Conservation (phyloP, 1,284 basidiomycete genomes). For the Melampsora americana region DNA sequence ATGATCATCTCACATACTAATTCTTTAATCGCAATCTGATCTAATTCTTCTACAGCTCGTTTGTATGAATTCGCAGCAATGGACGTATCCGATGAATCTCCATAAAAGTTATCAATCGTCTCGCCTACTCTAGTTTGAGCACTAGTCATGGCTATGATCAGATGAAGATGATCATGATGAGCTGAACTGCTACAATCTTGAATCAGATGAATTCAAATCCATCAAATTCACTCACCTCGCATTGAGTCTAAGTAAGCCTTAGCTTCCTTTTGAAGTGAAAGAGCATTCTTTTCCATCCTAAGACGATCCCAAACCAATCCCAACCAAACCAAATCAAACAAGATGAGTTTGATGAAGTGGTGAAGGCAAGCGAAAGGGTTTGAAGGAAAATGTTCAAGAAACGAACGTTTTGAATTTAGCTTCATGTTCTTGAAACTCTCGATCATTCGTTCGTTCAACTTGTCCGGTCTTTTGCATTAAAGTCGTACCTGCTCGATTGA, state of each 20-base stretch:
- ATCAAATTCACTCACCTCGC: slow-evolving; percentile 62
- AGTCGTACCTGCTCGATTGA: slow-evolving; percentile 87
- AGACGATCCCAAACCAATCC: too few species aligned
- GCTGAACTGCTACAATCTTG: too few species aligned
- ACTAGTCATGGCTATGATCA: slow-evolving; percentile 72
- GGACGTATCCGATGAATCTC: slow-evolving; percentile 70
- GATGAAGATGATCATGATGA: slow-evolving; percentile 14
- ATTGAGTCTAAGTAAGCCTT: slow-evolving; percentile 94
- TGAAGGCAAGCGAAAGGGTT: too few species aligned
- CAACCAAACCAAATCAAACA: too few species aligned
- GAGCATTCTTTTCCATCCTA: slow-evolving; percentile 91
- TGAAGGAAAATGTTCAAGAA: slow-evolving; percentile 5
- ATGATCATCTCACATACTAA: slow-evolving; percentile 69
- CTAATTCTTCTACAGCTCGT: slow-evolving; percentile 87
- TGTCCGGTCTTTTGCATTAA: slow-evolving; percentile 94
- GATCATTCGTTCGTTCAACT: slow-evolving; percentile 89
- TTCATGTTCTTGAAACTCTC: slow-evolving; percentile 89
- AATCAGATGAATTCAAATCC: slow-evolving; percentile 16
- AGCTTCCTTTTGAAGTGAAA: slow-evolving; percentile 86
- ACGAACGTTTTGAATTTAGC: slow-evolving; percentile 81
- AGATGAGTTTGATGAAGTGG: too few species aligned
- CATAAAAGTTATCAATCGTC: slow-evolving; percentile 89
- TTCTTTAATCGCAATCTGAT: slow-evolving; percentile 77
- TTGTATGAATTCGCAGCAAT: slow-evolving; percentile 98
- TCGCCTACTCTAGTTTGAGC: slow-evolving; percentile 92